Conservation (phyloP, 2,329 filamentous ascomycete genomes). For the Verticillium alfalfae region DNA sequence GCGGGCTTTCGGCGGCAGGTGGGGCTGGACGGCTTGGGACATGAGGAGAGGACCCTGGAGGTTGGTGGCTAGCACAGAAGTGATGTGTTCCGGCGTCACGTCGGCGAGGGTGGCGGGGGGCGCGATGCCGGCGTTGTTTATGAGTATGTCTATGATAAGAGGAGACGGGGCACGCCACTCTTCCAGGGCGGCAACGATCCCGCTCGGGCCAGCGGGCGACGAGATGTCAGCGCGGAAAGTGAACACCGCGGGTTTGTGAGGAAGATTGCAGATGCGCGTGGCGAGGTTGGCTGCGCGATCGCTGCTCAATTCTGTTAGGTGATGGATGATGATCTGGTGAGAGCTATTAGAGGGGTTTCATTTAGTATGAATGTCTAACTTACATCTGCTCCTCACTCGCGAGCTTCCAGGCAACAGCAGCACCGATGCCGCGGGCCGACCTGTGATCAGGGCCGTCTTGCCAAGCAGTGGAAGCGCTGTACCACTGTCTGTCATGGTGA, state of each 20-base stretch:
- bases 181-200: not conserved
- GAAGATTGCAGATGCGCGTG: not conserved
- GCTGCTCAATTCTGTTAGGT: not conserved
- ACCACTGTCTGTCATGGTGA: not conserved
- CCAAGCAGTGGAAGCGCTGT: not conserved
- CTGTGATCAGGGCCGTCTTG: conserved; percentile 9
- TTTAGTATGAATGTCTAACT: not conserved
- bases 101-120: not conserved
- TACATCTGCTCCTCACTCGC: conserved; percentile 38
- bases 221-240: not conserved
- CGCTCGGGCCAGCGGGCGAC: not conserved
- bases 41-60: conserved; percentile 4
- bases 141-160: conserved; percentile 3
- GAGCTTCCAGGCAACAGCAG: conserved; percentile 51
- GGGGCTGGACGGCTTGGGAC: conserved; percentile 1
- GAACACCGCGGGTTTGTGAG: not conserved
- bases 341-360: not conserved
- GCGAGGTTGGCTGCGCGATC: not conserved
- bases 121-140: conserved; percentile 5
- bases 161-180: not conserved
- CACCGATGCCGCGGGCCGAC: conserved; percentile 50
- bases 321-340: not conserved
- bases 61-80: not conserved
- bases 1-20: conserved; percentile 1
- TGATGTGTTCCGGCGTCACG: not conserved